Percentiles rank a stretch among this genome's conserved stretches.
Conservation (phyloP, 1,284 basidiomycete species). For the Thelephora terrestris region DNA sequence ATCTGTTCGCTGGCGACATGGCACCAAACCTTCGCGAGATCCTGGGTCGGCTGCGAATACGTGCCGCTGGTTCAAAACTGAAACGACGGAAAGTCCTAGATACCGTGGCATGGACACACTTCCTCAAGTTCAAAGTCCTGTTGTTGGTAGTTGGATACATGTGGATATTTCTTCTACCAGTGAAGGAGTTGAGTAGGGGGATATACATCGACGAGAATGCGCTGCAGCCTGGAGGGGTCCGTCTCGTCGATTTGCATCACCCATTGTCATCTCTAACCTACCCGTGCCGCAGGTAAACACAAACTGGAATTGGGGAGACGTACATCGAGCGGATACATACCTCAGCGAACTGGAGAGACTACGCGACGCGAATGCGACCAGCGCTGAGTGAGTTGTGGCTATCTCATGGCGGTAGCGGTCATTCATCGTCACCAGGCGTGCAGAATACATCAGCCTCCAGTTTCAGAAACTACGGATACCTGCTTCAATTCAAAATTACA, state of each 20-base stretch:
- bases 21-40: no score
- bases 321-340: constrained; percentile 73
- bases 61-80: neutral
- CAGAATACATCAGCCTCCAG: constrained; percentile 44
- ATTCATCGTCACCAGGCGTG: constrained; percentile 37
- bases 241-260: constrained; percentile 8
- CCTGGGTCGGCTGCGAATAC: neutral
- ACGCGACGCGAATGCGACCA: constrained; percentile 52
- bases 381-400: constrained; percentile 48
- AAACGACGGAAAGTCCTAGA: neutral
- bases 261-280: neutral
- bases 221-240: constrained; percentile 78
- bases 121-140: constrained; percentile 28
- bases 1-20: no score
- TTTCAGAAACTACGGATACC: constrained; percentile 64
- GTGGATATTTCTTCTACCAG: constrained; percentile 71
- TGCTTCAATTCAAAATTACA: constrained; percentile 59
- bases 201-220: constrained; percentile 93
- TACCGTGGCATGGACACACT: neutral
- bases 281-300: constrained; percentile 58
- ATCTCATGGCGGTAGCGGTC: constrained; percentile 1
- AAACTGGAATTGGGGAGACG: constrained; percentile 84
- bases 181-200: constrained; percentile 48
- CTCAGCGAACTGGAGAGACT: constrained; percentile 60
- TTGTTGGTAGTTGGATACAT: constrained; percentile 56